A percentile compares a stretch with the other conserved stretches of the same genome.
Evolutionary conservation across 768 basidiomycete species (phyloP).

Genomic region (Boletus eberwhitei): DNA sequence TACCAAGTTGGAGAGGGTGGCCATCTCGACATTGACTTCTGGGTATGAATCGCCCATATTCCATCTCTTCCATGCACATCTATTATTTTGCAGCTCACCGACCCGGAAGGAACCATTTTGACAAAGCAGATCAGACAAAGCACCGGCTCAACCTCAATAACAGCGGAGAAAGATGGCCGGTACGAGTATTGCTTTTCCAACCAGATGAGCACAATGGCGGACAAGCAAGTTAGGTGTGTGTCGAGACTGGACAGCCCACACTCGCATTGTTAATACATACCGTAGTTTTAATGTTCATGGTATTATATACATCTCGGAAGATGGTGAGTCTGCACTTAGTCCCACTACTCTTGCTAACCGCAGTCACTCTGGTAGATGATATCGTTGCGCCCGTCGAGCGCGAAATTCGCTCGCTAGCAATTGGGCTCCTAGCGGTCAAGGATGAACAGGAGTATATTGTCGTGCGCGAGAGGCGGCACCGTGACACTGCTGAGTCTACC

Average conservation of each 20-base stretch:
- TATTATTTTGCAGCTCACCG: conserved; percentile 58
- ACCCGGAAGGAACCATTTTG: conserved; percentile 65
- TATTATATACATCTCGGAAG: conserved; percentile 88
- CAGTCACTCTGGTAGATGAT: conserved; percentile 44
- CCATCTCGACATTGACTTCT: conserved; percentile 96
- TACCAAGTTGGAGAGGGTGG: conserved; percentile 99
- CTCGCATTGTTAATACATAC: neutral
- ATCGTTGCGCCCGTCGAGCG: conserved; percentile 93
- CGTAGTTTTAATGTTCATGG: conserved; percentile 96
- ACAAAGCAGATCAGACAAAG: conserved; percentile 83
- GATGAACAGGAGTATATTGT: conserved; percentile 99
- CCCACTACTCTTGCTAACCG: neutral
- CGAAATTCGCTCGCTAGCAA: conserved; percentile 84
- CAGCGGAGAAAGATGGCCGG: conserved; percentile 82
- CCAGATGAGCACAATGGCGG: conserved; percentile 94
- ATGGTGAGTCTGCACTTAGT: conserved; percentile 48
- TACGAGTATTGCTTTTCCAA: conserved; percentile 99
- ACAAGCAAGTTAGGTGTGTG: conserved; percentile 85
- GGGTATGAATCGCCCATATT: conserved; percentile 48
- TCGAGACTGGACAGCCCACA: neutral
- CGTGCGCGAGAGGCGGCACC: conserved; percentile 85
- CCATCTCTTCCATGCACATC: neutral
- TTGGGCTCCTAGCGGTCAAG: conserved; percentile 83
- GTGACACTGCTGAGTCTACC: conserved; percentile 91
- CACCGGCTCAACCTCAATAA: conserved; percentile 85